These are phyloP conservation scores for Fraxinus sp. DNA, from an alignment of 305 asterid genomes.

Conservation along the genomic window DNA sequence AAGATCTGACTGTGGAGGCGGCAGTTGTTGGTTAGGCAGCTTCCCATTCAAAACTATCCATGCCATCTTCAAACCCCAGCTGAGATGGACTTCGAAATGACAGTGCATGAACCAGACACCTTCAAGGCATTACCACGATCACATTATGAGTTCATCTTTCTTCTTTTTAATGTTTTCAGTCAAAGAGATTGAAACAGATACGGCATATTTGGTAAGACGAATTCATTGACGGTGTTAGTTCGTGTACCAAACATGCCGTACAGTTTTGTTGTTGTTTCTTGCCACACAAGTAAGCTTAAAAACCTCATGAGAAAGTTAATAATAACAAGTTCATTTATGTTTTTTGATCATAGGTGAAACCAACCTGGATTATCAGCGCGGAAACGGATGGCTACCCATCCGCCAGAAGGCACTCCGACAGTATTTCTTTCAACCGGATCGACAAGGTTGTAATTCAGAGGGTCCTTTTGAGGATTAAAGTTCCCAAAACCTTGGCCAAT, in stretches of 20 bases:
- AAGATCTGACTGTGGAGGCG: constrained; percentile 60
- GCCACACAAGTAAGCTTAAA: not conserved
- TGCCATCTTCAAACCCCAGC: constrained; percentile 69
- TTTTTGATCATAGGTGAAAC: not conserved
- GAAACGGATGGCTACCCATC: constrained; percentile 64
- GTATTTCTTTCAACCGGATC: constrained; percentile 66
- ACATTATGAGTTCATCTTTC: not conserved
- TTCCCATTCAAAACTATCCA: constrained; percentile 63
- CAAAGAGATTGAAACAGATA: not conserved
- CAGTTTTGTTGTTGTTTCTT: not conserved
- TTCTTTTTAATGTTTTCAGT: not conserved
- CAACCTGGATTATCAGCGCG: constrained; percentile 64
- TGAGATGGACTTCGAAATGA: constrained; percentile 59
- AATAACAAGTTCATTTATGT: not conserved
- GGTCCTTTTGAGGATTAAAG: constrained; percentile 46
- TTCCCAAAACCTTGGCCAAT: constrained; percentile 66
- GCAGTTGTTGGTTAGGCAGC: constrained; percentile 51
- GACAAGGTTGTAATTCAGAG: constrained; percentile 43
- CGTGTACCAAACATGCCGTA: not conserved
- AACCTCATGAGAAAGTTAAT: not conserved
- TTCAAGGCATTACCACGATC: constrained; percentile 1
- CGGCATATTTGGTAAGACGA: not conserved
- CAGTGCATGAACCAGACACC: constrained; percentile 70
- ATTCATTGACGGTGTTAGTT: not conserved
- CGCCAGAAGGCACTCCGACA: constrained; percentile 52